Conservation (phyloP, 2,329 filamentous ascomycete genomes). For the Monilinia fructicola region DNA sequence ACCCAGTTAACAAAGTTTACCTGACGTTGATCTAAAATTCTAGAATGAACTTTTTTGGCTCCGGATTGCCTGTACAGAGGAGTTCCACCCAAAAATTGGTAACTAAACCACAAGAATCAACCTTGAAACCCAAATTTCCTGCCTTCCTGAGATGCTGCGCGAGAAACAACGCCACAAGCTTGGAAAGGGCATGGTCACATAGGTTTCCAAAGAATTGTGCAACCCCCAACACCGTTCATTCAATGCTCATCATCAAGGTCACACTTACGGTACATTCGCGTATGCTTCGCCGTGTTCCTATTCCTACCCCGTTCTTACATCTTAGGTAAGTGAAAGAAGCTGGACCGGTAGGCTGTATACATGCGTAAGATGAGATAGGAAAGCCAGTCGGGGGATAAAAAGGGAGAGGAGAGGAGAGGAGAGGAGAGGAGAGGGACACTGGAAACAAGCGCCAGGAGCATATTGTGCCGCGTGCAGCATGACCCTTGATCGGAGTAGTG, state of each 20-base stretch:
- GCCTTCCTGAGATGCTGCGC: conserved; percentile 16
- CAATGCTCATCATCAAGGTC: not conserved
- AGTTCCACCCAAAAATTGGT: not conserved
- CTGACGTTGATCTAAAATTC: conserved; percentile 22
- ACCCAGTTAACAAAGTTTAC: conserved; percentile 9
- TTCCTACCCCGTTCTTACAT: conserved; percentile 7
- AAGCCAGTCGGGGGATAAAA: not conserved
- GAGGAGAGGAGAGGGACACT: not conserved
- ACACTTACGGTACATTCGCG: conserved; percentile 4
- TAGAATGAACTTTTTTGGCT: conserved; percentile 16
- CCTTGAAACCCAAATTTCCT: conserved; percentile 22
- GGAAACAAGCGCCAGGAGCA: conserved; percentile 26
- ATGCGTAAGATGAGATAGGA: conserved; percentile 7
- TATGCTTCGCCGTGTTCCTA: conserved; percentile 16
- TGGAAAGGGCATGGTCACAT: conserved; percentile 5
- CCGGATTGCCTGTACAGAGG: not conserved
- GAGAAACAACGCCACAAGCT: conserved; percentile 1
- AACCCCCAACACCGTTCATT: not conserved
- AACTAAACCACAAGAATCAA: not conserved
- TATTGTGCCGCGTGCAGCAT: conserved; percentile 6
- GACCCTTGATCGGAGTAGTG: conserved; percentile 7
- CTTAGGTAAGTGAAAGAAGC: not conserved
- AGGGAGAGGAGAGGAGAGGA: not conserved
- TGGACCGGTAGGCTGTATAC: not conserved
- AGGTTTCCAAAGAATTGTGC: not conserved